Evolutionary conservation across 768 basidiomycete species (phyloP), one percentile per base, ranked within the genome.

Genomic region (Trametes cingulata): DNA sequence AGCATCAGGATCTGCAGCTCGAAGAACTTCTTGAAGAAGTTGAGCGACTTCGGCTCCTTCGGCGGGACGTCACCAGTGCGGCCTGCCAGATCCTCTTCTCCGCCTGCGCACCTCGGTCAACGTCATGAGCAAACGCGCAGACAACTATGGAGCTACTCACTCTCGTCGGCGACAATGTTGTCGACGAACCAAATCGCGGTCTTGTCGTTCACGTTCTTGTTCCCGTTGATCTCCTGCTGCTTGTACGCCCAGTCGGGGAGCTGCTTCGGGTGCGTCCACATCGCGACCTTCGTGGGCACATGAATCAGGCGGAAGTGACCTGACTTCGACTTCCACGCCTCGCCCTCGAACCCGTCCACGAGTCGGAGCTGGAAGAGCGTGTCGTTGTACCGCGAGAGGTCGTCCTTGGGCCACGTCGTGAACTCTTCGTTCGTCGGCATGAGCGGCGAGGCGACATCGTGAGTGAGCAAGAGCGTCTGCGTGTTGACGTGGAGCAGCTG

Each of bases 391-490:
- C 90, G 82, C 8, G 82, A 78, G 56, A 85, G 77, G 64, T 96
- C 91, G 61, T 91, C 88, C 69, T 85, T 88, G 5, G 87, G 72
- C 85, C 87, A 90, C 0, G 97, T 98, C 6, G 97, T 99, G 74
- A 98, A 95, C 73, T 99, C 97, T 71, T 98, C 95, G 73, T 98
- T 98, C 48, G 97, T 99, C 15, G 97, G 88, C 89, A 93, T 95
- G 49, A 95, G 83, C 5, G 97, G 92, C 0, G 93, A 97, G 0
- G 97, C 97, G 58, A 99, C 97, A 72, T 99, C 97, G 68, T 99
- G 97, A 2, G 95, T 97, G 43, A 99, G 76, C 46, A 99, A 86
- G 58, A 86, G 74, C 1, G 86, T 85, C 62, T 95, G 79, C 10
- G 95, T 96, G 72, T 84, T 85, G 70, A 93, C 82, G 68, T 99